Evolutionary conservation across 805 yeast genomes (phyloP), one percentile per base, ranked within the genome.

Genomic region (Candida loeiensis): DNA sequence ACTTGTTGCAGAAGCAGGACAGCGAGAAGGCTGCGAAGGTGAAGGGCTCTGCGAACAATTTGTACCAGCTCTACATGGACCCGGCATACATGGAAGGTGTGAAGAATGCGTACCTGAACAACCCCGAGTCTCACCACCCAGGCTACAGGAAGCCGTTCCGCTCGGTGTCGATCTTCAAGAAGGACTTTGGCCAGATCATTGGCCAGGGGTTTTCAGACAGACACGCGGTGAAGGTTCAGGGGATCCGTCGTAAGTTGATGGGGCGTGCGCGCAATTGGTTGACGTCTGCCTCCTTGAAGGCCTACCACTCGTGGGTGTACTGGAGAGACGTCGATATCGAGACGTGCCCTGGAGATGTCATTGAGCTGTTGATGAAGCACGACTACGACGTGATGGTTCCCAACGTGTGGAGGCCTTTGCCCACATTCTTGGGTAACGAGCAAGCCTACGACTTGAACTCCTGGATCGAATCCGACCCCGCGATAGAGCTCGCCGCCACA

Each of bases 341-440:
- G 54, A 71, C 84, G n/a, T 79, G 85, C 49, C 90, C 91, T 0
- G 88, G 87, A 4, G 71, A 81, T 30, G 82, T 85, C 36, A 76
- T 85, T 45, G 80, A 85, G 59, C 81, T 76, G 53, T 66, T 85
- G 63, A 85, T 85, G 91, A 72, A 74, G 46, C 67, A 62, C 40
- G 74, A 76, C 47, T 81, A 72, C 55, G 95, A 85, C 54, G 84
- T 85, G 12, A 71, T 85, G 59, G 81, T 83, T 28, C 95, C 88
- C 20, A 88, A 93, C 55, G 96, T 93, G 24, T 93, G 99, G 99
- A 75, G 99, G 52, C 99, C 98, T 2, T 71, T 93, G 45, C 99
- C 99, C 2, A 83, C 81, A 34, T 93, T 90, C 64, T 74, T 93
- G 46, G 95, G 93, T 14, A 77, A 79, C 48, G 40, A 44, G 18